phyloP scores from a whole-genome alignment of 306 rosid genomes.

The Senna siamea region DNA sequence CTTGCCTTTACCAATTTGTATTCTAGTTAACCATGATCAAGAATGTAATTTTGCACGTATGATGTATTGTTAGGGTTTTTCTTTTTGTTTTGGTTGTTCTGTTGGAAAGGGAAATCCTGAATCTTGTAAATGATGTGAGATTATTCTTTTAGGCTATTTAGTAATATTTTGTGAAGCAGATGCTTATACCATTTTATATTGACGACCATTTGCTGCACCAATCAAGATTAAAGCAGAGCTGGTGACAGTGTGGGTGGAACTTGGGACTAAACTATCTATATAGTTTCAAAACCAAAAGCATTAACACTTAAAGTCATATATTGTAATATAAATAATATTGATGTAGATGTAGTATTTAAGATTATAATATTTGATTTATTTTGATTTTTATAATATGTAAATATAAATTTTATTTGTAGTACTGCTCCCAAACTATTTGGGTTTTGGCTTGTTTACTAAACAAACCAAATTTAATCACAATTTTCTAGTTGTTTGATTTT shows the following conservation, averaged over 20 bases:
- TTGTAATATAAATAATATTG: no score
- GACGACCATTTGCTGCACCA: conserved; percentile 29
- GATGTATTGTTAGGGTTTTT: conserved; percentile 58
- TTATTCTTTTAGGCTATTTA: conserved; percentile 72
- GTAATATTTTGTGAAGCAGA: conserved; percentile 55
- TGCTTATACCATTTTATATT: conserved; percentile 44
- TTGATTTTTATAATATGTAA: no score
- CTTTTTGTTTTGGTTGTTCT: conserved; percentile 43
- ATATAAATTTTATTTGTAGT: no score
- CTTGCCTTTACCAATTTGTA: conserved; percentile 52
- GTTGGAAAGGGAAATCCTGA: conserved; percentile 50
- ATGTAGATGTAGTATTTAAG: no score
- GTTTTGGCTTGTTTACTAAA: no score
- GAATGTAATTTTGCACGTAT: conserved; percentile 56
- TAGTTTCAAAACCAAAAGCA: no score
- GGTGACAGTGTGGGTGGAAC: conserved; percentile 16
- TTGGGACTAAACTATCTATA: not conserved
- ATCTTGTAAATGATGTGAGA: conserved; percentile 75
- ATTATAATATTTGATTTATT: no score
- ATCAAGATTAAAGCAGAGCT: conserved; percentile 32
- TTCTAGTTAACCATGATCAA: conserved; percentile 54
- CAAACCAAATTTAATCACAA: no score
- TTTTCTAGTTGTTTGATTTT: no score
- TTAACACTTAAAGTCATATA: no score
- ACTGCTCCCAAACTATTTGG: no score